Base-by-base conservation (phyloP, 2,329 filamentous ascomycete species). In the Zasmidium cellare region DNA sequence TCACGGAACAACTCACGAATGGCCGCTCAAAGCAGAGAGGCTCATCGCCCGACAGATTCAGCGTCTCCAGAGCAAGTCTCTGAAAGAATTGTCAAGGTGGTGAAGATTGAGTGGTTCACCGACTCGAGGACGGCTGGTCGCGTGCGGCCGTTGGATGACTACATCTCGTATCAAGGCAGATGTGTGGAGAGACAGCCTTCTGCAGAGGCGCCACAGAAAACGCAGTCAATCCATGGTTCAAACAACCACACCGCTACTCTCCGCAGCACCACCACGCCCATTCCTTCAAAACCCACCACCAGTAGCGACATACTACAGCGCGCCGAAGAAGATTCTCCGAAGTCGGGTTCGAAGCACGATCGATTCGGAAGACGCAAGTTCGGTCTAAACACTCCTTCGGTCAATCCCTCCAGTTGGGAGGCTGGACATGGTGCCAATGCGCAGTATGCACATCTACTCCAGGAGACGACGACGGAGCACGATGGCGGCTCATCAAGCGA, bases 401-500 rank as follows among this genome's bases (percentile, higher is more conserved):
- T 57, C 18, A 62, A 59, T 12, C 57, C 59, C 3, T 58, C 63
- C 22, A 64, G 59, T 46, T 71, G 69, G 68, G 65, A 68, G 48
- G 67, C 66, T 49, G 71, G 67, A 25, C 69, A 68, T 46, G 67
- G 61, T 14, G 70, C 60, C 20, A 66, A 73, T 53, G 61, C 63
- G 49, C 61, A 67, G 48, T 61, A 67, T 59, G 78, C 78, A 49
- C 74, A 76, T 54, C 74, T 96, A 5, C 70, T 86, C 9, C 85
- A 86, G 38, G 81, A 89, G 68, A 90, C 88, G 0, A 96, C 92
- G 0, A 90, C 88, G 2, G 91, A 96, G 58, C 83, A 92, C 57
- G 89, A 96, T 23, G 56, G 55, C 44, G 79, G 82, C 18, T 73
- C 75, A 1, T 76, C 24, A 57, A 74, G 59, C 35, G 74, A 82